Base-by-base conservation (phyloP, 2,329 filamentous ascomycete genomes). In the Xylaria sp. region DNA sequence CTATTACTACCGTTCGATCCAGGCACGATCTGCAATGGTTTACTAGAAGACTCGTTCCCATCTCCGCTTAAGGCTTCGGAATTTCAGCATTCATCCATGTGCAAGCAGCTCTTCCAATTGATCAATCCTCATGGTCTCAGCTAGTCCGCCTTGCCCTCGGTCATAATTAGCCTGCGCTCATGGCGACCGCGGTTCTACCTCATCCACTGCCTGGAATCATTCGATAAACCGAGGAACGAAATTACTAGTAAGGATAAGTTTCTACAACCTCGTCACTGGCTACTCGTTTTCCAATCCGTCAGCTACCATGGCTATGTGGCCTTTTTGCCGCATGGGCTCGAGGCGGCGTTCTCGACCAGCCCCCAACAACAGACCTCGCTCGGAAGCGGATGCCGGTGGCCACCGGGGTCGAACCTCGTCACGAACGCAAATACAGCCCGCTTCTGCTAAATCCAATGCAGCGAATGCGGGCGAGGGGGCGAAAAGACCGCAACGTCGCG, bases 221-320 rank as follows among this genome's bases (percentile, higher is more conserved):
- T 66, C 64, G 63, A 72, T 63, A 68, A 63, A 63, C 63, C 13
- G 10, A 51, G 13, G 49, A 35, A 16, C 34, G n/a, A 35, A 51
- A 46, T 6, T 6, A 30, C 13, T 11, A 50, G 10, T 19, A 50
- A 50, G 5, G 13, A 30, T 23, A 30, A 30, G 19, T 59, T 51
- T 62, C 52, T 54, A 53, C 58, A 63, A 65, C 60, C 65, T 57
- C 63, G 59, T 64, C 60, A 54, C 60, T 59, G 53, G 48, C 42
- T 48, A 55, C 51, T 51, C 37, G 59, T 30, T 44, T 57, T 55
- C 54, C 46, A 13, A 16, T 56, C 59, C 44, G 55, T 50, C 42
- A 48, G 60, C 55, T 65, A 73, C 63, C 59, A 93, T 93, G 90
- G 85, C 87, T 72, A 78, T 92, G 75, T 95, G 91, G 91, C 90